Percentiles rank a stretch among this genome's conserved stretches.
Conservation (phyloP, 345 rosid genomes). For the Murraya koenigii region DNA sequence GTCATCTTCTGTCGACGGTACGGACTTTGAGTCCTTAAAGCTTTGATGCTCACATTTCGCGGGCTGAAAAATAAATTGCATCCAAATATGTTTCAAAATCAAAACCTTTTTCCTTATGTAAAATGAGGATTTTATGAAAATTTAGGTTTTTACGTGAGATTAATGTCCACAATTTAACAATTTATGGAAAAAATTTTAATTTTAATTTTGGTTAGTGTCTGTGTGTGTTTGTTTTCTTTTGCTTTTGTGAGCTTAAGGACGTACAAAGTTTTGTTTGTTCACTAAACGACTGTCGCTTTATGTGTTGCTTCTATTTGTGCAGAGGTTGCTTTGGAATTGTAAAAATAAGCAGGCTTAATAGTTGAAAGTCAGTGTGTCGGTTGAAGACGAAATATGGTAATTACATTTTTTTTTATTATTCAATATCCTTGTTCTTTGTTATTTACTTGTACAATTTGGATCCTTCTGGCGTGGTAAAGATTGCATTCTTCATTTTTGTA, state of each 20-base stretch:
- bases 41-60: background rate
- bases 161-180: background rate
- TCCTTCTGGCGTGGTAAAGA: background rate
- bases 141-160: background rate
- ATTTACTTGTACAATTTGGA: background rate
- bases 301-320: background rate
- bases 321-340: conserved; percentile 6
- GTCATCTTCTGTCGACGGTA: conserved; percentile 25
- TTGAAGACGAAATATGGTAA: conserved; percentile 24
- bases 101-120: no score
- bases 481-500: background rate
- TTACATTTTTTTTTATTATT: background rate
- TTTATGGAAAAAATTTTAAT: background rate
- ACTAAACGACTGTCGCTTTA: background rate
- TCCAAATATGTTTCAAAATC: background rate
- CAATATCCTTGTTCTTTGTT: background rate
- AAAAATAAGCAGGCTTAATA: background rate
- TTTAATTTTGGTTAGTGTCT: background rate
- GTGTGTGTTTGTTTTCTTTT: background rate
- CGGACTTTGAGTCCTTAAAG: background rate
- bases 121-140: background rate
- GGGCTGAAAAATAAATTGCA: background rate
- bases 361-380: background rate
- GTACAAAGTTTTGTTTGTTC: background rate
- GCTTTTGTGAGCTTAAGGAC: background rate